Evolutionary conservation across 495 filamentous ascomycete genomes (phyloP).

Genomic region (Pseudomonodictys pantanalensis): DNA sequence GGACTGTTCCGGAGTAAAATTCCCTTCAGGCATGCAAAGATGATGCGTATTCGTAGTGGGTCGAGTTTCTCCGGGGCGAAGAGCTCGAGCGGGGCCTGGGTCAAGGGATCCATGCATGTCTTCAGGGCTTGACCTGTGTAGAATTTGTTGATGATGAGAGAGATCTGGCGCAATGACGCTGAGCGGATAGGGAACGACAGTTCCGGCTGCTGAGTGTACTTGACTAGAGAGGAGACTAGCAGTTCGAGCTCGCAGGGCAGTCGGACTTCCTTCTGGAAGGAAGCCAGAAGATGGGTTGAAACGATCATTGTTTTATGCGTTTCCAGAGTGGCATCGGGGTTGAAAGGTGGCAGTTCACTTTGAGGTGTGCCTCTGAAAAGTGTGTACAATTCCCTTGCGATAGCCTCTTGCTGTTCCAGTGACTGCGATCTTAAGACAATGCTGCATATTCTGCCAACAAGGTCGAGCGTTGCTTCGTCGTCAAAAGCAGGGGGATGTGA

Average conservation of each 20-base stretch:
- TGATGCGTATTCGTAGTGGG: slow-evolving; percentile 34
- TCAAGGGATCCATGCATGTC: slow-evolving; percentile 33
- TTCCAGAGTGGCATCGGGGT: slow-evolving; percentile 2
- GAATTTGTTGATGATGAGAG: slow-evolving; percentile 67
- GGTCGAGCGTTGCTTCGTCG: slow-evolving; percentile 52
- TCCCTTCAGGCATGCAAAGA: slow-evolving; percentile 45
- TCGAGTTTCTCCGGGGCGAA: slow-evolving; percentile 39
- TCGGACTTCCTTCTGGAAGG: slow-evolving; percentile 49
- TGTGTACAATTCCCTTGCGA: slow-evolving; percentile 56
- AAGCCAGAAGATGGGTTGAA: slow-evolving; percentile 61
- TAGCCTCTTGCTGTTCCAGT: slow-evolving; percentile 51
- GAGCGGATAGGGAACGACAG: slow-evolving; percentile 38
- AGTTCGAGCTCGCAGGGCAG: slow-evolving; percentile 28
- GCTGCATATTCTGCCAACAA: slow-evolving; percentile 62
- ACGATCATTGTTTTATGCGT: slow-evolving; percentile 47
- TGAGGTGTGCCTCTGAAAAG: slow-evolving; percentile 46
- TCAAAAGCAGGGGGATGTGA: slow-evolving; percentile 44
- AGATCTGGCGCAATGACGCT: slow-evolving; percentile 58
- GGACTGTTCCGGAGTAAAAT: slow-evolving; percentile 40
- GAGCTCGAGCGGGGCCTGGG: slow-evolving; percentile 33
- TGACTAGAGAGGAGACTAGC: slow-evolving; percentile 37
- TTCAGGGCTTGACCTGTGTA: slow-evolving; percentile 49
- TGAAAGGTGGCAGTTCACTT: slow-evolving; percentile 26
- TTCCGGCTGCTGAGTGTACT: slow-evolving; percentile 9
- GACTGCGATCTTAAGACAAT: slow-evolving; percentile 58